Conservation (phyloP, 2,329 filamentous ascomycete species). For the Neodidymelliopsis sp. region DNA sequence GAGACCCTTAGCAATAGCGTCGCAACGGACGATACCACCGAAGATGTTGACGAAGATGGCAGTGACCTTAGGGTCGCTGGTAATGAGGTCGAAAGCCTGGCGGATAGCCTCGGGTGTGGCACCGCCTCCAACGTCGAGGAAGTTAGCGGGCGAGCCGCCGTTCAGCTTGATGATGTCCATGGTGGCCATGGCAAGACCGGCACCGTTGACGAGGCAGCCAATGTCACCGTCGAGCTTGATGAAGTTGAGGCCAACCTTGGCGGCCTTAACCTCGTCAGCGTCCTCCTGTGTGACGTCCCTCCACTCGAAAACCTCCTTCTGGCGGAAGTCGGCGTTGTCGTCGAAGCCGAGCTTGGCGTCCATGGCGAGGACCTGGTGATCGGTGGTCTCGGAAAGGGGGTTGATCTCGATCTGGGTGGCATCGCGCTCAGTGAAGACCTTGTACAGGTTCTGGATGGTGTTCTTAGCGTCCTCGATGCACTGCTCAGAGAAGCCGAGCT, state of each 20-base stretch:
- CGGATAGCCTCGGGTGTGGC: constrained; percentile 96
- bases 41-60: constrained; percentile 99
- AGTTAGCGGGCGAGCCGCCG: constrained; percentile 94
- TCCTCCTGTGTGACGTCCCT: constrained; percentile 96
- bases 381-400: constrained; percentile 95
- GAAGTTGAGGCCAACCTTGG: constrained; percentile 94
- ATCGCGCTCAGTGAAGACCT: constrained; percentile 98
- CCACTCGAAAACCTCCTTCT: constrained; percentile 94
- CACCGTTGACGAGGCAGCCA: constrained; percentile 98
- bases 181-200: constrained; percentile 98
- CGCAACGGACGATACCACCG: constrained; percentile 96
- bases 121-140: constrained; percentile 97
- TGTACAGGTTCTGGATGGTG: constrained; percentile 98
- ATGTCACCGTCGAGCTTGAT: constrained; percentile 99
- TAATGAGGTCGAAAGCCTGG: constrained; percentile 98
- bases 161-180: constrained; percentile 99
- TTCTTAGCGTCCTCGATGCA: constrained; percentile 95
- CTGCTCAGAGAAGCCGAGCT: constrained; percentile 97
- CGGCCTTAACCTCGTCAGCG: constrained; percentile 95
- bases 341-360: constrained; percentile 99
- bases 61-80: constrained; percentile 95
- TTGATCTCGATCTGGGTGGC: constrained; percentile 99
- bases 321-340: constrained; percentile 98
- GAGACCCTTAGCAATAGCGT: constrained; percentile 94
- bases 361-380: constrained; percentile 99